phyloP scores from a whole-genome alignment of 129 eudicot genomes.

The Silybum marianum region DNA sequence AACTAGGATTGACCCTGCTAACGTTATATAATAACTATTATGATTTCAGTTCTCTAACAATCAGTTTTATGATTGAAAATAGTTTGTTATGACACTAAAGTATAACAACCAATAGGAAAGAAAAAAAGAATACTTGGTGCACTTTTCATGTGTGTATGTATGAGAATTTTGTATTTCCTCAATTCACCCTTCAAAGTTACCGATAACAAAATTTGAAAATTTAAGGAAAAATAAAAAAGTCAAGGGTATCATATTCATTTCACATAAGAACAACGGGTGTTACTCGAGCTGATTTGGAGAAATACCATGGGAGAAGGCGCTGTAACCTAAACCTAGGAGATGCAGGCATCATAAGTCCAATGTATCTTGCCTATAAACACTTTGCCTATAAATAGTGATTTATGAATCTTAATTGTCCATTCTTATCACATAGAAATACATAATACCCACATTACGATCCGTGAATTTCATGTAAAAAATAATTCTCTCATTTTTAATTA shows the following conservation, averaged over 20 bases:
- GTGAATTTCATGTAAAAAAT: not conserved
- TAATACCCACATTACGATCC: not conserved
- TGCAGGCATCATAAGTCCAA: not conserved
- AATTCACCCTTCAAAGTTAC: too few relatives aligned
- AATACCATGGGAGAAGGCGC: not conserved
- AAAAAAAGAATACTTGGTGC: not conserved
- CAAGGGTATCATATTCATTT: too few relatives aligned
- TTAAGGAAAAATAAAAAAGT: too few relatives aligned
- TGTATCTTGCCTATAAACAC: not conserved
- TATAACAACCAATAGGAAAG: not conserved
- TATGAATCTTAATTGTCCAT: not conserved
- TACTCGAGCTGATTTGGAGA: constrained; percentile 11
- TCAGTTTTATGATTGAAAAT: not conserved
- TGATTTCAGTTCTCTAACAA: too few relatives aligned
- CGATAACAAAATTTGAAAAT: not conserved
- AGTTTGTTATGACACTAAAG: not conserved
- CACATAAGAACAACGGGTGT: not conserved
- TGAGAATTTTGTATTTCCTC: not conserved
- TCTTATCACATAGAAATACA: not conserved
- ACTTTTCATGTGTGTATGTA: not conserved
- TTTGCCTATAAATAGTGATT: not conserved
- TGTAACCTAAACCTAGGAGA: not conserved
- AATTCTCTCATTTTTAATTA: not conserved
- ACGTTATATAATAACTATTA: too few relatives aligned
- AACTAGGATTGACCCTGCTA: too few relatives aligned